phyloP scores from a whole-genome alignment of 805 yeast genomes.

The Aciculoconidium aculeatum region DNA sequence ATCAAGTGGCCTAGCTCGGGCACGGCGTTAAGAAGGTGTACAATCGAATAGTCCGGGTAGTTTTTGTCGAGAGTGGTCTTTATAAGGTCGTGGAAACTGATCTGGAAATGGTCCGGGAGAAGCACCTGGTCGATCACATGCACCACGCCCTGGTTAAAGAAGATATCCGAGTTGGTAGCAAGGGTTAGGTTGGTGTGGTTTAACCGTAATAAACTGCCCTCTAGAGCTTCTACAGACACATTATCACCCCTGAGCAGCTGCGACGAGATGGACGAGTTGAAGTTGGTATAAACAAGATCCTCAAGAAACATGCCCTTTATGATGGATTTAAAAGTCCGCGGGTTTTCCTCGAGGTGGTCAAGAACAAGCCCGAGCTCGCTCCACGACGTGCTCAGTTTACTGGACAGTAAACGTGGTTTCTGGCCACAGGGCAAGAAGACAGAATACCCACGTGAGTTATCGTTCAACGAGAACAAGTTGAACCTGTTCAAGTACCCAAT shows the following conservation, averaged over 20 bases:
- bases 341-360: constrained; percentile 51
- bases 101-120: constrained; percentile 51
- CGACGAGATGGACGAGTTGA: too few species aligned
- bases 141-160: constrained; percentile 80
- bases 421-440: constrained; percentile 67
- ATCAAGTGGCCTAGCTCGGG: constrained; percentile 40
- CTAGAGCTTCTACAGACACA: too few species aligned
- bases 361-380: constrained; percentile 51
- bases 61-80: constrained; percentile 42
- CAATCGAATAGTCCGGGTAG: constrained; percentile 25
- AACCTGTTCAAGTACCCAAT: constrained; percentile 50
- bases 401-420: constrained; percentile 1
- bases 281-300: constrained; percentile 64
- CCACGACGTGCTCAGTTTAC: constrained; percentile 48
- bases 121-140: constrained; percentile 58
- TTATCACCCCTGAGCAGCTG: too few species aligned
- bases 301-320: constrained; percentile 57
- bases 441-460: constrained; percentile 62
- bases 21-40: constrained; percentile 40
- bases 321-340: constrained; percentile 43
- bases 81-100: constrained; percentile 53
- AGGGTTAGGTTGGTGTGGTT: constrained; percentile 29
- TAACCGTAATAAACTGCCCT: too few species aligned
- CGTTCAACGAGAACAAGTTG: constrained; percentile 45
- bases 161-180: constrained; percentile 51